Conservation (phyloP, 495 filamentous ascomycete genomes). For the Penicillium chermesinum region DNA sequence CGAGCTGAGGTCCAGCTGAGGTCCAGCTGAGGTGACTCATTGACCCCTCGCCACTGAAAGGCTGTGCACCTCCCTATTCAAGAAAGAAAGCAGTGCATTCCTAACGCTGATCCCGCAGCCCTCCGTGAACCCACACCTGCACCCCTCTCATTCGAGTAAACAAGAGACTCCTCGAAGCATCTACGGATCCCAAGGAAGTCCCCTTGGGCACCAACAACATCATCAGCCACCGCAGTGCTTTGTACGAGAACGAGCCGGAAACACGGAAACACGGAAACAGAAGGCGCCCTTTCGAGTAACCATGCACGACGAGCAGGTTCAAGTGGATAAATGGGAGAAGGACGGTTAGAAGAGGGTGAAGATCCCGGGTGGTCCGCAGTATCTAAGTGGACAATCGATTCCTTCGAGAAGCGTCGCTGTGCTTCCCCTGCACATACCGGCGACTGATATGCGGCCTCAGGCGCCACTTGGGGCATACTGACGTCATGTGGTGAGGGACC, state of each 20-base stretch:
- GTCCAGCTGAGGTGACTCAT: no score
- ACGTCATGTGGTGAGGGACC: not conserved
- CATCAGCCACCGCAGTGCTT: no score
- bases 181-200: slow-evolving; percentile 2
- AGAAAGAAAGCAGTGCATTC: no score
- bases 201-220: not conserved
- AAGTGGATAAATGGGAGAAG: no score
- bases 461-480: not conserved
- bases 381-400: not conserved
- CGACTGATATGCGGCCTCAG: not conserved
- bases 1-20: no score
- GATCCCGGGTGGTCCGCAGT: not conserved
- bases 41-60: not conserved
- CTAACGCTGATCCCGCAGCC: not conserved
- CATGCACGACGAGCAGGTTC: no score
- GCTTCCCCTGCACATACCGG: not conserved
- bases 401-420: not conserved
- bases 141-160: not conserved
- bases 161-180: not conserved
- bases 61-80: not conserved
- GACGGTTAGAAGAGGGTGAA: not conserved
- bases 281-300: no score
- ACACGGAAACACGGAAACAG: no score
- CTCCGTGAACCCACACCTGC: not conserved
- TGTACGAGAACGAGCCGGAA: no score